Evolutionary conservation across 2,329 filamentous ascomycete genomes (phyloP), one percentile per base, ranked within the genome.

Genomic region (Orbilia blumenaviensis): DNA sequence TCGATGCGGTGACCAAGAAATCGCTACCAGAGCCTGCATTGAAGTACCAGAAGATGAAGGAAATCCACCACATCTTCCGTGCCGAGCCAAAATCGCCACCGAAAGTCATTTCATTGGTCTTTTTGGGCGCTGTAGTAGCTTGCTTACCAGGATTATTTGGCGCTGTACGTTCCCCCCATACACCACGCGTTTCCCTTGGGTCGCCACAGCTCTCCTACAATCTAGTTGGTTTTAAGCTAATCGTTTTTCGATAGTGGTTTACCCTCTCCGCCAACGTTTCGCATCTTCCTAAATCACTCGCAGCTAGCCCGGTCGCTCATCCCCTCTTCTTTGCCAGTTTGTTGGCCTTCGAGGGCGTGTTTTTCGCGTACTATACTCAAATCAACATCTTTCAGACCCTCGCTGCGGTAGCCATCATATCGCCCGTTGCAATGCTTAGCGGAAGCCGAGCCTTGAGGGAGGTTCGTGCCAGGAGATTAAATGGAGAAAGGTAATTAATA

Each of bases 351-450:
- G 95, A 99, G 83, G 91, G 88, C 14, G 89, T 97, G 68, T 97
- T 99, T 84, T 94, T 95, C 85, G 84, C 97, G 79, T 99, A 99
- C 87, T 98, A 98, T 84, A 91, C 88, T 63, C 89, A 85, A 81
- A 97, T 94, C 94, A 97, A 90, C 81, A 86, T 99, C 50, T 97
- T 98, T 87, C 91, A 97, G 85, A 89, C 89, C 12, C 86, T 99
- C 58, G 94, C 93, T 3, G 89, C 89, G 25, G 89, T 91, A 64
- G 86, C 86, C 34, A 84, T 89, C 46, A 88, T 95, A 29, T 89
- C 90, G 14, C 84, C 87, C 25, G 88, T 93, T 66, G 89, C 92
- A 9, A 92, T 96, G 82, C 83, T 98, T 78, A 97, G 92, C 82
- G 95, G 95, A 68, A 93, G 91, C 82, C 90, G 93, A 83, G 95